A percentile compares a stretch with the other conserved stretches of the same genome.
These are phyloP conservation scores for Symbiodinium natans DNA, from an alignment of 73 alveolate genomes.

Conservation along the genomic window DNA sequence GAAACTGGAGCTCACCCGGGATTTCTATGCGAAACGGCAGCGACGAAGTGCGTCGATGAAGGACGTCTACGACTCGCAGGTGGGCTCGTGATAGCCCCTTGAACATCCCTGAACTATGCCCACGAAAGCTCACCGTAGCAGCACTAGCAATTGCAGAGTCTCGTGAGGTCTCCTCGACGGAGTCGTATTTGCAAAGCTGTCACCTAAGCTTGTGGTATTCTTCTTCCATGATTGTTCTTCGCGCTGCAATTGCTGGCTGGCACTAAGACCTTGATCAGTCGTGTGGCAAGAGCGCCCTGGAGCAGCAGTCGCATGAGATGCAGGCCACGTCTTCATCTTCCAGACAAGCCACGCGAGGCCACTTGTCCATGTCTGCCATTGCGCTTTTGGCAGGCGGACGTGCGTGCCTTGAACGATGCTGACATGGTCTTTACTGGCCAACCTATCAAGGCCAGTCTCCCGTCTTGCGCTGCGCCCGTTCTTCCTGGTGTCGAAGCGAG, in stretches of 20 bases:
- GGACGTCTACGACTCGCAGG: slow-evolving; percentile 1
- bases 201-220: not conserved
- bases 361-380: not conserved
- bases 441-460: not conserved
- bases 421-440: not conserved
- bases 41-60: not conserved
- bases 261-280: not conserved
- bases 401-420: slow-evolving; percentile 1
- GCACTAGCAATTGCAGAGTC: too few species aligned
- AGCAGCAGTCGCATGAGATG: slow-evolving; percentile 7
- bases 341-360: not conserved
- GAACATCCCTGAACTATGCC: too few species aligned
- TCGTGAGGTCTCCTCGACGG: not conserved
- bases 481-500: not conserved
- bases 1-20: not conserved
- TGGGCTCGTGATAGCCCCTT: not conserved
- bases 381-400: not conserved
- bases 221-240: not conserved
- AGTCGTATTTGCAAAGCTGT: not conserved
- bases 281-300: not conserved
- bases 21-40: not conserved
- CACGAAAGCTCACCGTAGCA: too few species aligned
- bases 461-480: not conserved
- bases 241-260: not conserved
- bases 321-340: not conserved